Base-by-base conservation (phyloP, 768 basidiomycete genomes). In the Lyophyllum shimeji region DNA sequence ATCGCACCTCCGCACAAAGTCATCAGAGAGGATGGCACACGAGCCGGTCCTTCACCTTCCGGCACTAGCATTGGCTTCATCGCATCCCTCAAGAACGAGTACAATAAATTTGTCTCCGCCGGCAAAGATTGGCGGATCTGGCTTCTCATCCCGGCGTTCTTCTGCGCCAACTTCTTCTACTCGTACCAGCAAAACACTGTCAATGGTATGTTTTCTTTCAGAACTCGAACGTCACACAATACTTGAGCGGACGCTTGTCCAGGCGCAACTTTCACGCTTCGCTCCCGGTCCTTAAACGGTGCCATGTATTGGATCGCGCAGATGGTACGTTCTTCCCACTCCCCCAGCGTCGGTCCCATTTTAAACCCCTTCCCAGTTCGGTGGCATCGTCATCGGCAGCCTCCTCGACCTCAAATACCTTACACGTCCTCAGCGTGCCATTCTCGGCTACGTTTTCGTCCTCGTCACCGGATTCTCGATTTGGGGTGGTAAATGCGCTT, bases 91-190 rank as follows among this genome's bases (percentile, higher is more conserved):
- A 60, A 54, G 31, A 47, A 55, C 17, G 68, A 69, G 53, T 31
- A 63, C 12, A 31, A 48, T 50, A 65, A 67, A 12, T 65, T 67
- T 40, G 25, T 51, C 20, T 50, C 50, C 8, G 59, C 68, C 7
- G 48, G 63, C 29, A 62, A 56, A 31, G 66, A 69, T 44, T 69
- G 68, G 68, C 59, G 59, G 21, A 66, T 69, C 48, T 53, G 65
- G 52, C 53, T 63, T 18, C 63, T 69, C 48, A 63, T 69, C 45
- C 67, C 68, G 18, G 65, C 65, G 20, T 69, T 69, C 54, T 69
- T 69, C 59, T 67, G 68, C 45, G 68, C 68, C 53, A 69, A 69
- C 44, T 69, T 69, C 54, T 69, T 69, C 59, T 69, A 69, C 50
- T 69, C 68, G 21, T 69, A 69, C 52, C 66, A 67, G 33, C 66